phyloP scores from a whole-genome alignment of 352 stramenopile genomes.

The Globisporangium takayamanum region DNA sequence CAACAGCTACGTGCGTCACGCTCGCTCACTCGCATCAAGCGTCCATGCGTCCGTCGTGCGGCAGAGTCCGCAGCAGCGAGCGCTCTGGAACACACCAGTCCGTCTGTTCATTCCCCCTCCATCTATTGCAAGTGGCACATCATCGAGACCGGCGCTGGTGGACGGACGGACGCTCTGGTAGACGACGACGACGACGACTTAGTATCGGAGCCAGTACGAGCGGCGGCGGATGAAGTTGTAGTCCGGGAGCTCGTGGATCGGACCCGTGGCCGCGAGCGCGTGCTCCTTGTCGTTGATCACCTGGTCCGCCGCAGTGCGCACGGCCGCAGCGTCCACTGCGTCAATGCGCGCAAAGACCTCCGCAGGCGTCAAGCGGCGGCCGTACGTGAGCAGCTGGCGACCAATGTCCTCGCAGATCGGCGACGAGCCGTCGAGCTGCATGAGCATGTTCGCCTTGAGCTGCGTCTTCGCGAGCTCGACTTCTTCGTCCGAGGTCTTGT shows the following conservation, averaged over 20 bases:
- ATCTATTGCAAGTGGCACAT: no score
- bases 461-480: slow-evolving; percentile 97
- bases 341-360: slow-evolving; percentile 99
- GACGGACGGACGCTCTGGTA: slow-evolving; percentile 14
- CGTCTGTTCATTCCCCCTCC: no score
- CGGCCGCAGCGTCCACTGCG: slow-evolving; percentile 93
- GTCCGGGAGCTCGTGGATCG: slow-evolving; percentile 98
- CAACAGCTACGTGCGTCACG: slow-evolving; percentile 17
- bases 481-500: slow-evolving; percentile 97
- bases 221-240: slow-evolving; percentile 99
- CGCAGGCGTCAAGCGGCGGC: slow-evolving; percentile 94
- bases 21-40: no score
- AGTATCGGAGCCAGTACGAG: slow-evolving; percentile 97
- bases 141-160: background rate
- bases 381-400: slow-evolving; percentile 96
- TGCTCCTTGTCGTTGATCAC: slow-evolving; percentile 99
- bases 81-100: no score
- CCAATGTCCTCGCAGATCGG: slow-evolving; percentile 99
- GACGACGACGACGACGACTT: slow-evolving; percentile 19
- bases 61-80: no score
- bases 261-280: slow-evolving; percentile 95
- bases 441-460: slow-evolving; percentile 99
- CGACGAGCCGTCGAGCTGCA: slow-evolving; percentile 98
- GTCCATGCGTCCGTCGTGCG: no score
- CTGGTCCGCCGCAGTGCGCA: slow-evolving; percentile 83